phyloP scores from a whole-genome alignment of 192 early-diverging fungal species.

The Podila epigama region DNA sequence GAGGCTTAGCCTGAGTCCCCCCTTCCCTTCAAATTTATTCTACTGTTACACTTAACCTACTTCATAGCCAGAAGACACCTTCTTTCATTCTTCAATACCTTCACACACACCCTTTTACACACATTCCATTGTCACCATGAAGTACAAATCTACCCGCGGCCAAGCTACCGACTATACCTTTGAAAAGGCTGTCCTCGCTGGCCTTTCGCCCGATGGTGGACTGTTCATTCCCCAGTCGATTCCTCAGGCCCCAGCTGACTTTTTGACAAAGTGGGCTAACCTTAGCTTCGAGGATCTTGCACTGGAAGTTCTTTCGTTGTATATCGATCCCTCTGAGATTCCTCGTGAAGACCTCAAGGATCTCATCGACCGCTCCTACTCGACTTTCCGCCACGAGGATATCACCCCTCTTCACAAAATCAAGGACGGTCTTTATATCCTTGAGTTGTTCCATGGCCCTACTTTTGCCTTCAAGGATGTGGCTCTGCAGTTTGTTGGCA shows the following conservation, averaged over 20 bases:
- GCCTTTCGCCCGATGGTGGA: slow-evolving; percentile 93
- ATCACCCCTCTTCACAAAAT: slow-evolving; percentile 82
- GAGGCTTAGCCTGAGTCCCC: too few relatives aligned
- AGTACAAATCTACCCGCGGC: slow-evolving; percentile 92
- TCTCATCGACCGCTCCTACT: slow-evolving; percentile 77
- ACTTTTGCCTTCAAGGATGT: slow-evolving; percentile 99
- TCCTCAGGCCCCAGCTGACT: slow-evolving; percentile 74
- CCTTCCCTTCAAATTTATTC: too few relatives aligned
- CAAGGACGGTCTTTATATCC: slow-evolving; percentile 68
- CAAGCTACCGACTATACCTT: slow-evolving; percentile 73
- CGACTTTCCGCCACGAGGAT: slow-evolving; percentile 76
- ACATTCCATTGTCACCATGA: slow-evolving; percentile 65
- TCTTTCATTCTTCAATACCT: background rate
- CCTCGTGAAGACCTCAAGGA: slow-evolving; percentile 70
- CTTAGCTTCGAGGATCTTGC: slow-evolving; percentile 87
- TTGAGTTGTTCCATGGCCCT: slow-evolving; percentile 97
- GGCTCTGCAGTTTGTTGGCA: slow-evolving; percentile 94
- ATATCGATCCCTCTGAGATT: slow-evolving; percentile 83
- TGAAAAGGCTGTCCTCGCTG: slow-evolving; percentile 91
- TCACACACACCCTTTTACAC: background rate
- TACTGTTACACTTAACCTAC: too few relatives aligned
- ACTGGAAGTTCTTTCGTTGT: slow-evolving; percentile 81
- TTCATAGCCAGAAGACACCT: too few relatives aligned
- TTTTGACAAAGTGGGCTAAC: slow-evolving; percentile 73
- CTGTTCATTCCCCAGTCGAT: slow-evolving; percentile 91